Conservation (phyloP, 192 early-diverging fungal genomes). For the Dimargaris verticillata region DNA sequence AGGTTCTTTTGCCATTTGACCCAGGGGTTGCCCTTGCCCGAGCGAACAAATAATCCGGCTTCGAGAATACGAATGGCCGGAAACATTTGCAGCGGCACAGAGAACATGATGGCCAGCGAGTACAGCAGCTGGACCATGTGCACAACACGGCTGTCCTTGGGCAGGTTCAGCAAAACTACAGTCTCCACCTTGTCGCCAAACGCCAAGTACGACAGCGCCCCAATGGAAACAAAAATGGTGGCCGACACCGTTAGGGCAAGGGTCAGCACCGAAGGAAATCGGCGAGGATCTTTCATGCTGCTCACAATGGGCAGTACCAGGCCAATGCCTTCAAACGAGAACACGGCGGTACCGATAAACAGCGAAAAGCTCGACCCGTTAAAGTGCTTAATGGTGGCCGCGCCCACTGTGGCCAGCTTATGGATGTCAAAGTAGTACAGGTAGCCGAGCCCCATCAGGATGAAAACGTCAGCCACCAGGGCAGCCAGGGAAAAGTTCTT, state of each 20-base stretch:
- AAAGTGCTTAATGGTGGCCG: slow-evolving; percentile 54
- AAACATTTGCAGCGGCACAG: slow-evolving; percentile 83
- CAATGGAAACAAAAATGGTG: slow-evolving; percentile 61
- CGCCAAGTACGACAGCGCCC: slow-evolving; percentile 65
- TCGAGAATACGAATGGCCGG: slow-evolving; percentile 89
- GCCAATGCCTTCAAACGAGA: slow-evolving; percentile 80
- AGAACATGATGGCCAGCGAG: slow-evolving; percentile 81
- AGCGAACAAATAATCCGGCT: slow-evolving; percentile 61
- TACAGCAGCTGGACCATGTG: slow-evolving; percentile 67
- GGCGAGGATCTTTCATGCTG: slow-evolving; percentile 80
- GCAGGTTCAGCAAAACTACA: slow-evolving; percentile 77
- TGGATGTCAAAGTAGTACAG: slow-evolving; percentile 68
- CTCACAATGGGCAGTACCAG: slow-evolving; percentile 55
- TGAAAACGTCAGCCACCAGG: slow-evolving; percentile 83
- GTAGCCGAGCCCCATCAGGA: slow-evolving; percentile 72
- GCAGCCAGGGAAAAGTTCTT: slow-evolving; percentile 73
- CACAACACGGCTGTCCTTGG: slow-evolving; percentile 41
- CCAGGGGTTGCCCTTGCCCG: slow-evolving; percentile 56
- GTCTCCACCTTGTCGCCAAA: slow-evolving; percentile 76
- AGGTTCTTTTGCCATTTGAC: slow-evolving; percentile 83
- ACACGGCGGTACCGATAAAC: slow-evolving; percentile 90
- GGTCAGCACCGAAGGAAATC: slow-evolving; percentile 70
- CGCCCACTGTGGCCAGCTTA: slow-evolving; percentile 41
- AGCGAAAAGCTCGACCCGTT: slow-evolving; percentile 69
- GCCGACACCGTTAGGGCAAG: slow-evolving; percentile 63